A percentile compares a stretch with the other conserved stretches of the same genome.
These are phyloP conservation scores for Phytophthora fragariae DNA, from an alignment of 352 stramenopile genomes.

Conservation along the genomic window DNA sequence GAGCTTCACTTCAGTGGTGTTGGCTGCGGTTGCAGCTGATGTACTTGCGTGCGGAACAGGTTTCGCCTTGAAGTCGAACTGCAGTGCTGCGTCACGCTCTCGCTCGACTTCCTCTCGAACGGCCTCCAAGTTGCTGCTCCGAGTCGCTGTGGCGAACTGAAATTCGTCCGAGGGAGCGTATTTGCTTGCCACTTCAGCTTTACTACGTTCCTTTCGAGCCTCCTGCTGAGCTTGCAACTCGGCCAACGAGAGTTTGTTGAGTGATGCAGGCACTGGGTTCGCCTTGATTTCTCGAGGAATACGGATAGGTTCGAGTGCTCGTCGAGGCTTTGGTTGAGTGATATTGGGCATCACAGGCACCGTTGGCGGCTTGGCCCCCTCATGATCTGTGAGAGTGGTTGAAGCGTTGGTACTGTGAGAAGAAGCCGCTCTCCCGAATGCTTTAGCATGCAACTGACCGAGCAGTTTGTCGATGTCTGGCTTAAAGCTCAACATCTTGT, in stretches of 20 bases:
- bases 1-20: slow-evolving; percentile 71
- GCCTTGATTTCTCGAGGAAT: slow-evolving; percentile 85
- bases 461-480: slow-evolving; percentile 51
- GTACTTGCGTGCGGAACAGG: slow-evolving; percentile 57
- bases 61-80: slow-evolving; percentile 85
- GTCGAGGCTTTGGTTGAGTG: slow-evolving; percentile 79
- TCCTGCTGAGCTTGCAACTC: slow-evolving; percentile 69
- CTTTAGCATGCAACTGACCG: slow-evolving; percentile 68
- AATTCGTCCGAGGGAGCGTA: slow-evolving; percentile 79
- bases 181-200: slow-evolving; percentile 73
- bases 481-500: slow-evolving; percentile 60
- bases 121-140: slow-evolving; percentile 73
- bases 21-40: slow-evolving; percentile 31
- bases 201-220: slow-evolving; percentile 60
- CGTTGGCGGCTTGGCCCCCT: slow-evolving; percentile 54
- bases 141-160: slow-evolving; percentile 76
- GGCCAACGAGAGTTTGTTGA: slow-evolving; percentile 74
- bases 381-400: not conserved
- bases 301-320: slow-evolving; percentile 73
- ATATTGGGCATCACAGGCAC: slow-evolving; percentile 86
- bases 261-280: slow-evolving; percentile 64
- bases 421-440: slow-evolving; percentile 58
- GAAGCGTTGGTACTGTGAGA: not conserved
- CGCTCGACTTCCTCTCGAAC: slow-evolving; percentile 78
- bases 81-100: slow-evolving; percentile 55